Conservation (phyloP, 1,139 yeast genomes). For the Oligophagozyma castellii region DNA sequence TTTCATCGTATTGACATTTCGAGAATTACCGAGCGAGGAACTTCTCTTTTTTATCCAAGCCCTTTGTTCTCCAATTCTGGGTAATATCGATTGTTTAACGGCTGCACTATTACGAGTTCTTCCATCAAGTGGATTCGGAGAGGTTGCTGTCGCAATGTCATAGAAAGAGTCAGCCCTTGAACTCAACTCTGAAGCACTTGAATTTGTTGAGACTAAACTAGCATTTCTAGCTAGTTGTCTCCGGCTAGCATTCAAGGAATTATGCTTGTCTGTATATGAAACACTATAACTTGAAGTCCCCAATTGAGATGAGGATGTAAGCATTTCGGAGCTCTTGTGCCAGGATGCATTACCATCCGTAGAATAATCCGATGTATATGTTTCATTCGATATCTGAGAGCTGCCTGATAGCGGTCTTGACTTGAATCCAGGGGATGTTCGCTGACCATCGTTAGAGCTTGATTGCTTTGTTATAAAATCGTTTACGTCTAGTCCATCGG, state of each 20-base stretch:
- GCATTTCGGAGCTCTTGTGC: conserved; percentile 9
- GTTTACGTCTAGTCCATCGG: conserved; percentile 13
- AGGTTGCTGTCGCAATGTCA: conserved; percentile 25
- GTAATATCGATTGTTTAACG: conserved; percentile 18
- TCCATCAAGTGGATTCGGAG: conserved; percentile 13
- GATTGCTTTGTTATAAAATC: conserved; percentile 8
- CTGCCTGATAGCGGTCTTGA: conserved; percentile 53
- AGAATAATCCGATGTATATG: conserved; percentile 29
- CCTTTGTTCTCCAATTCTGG: conserved; percentile 15
- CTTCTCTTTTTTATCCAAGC: conserved; percentile 29
- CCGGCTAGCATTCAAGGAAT: conserved; percentile 9
- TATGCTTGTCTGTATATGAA: conserved; percentile 6
- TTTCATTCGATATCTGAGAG: conserved; percentile 49
- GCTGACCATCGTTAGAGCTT: conserved; percentile 7
- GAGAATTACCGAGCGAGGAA: conserved; percentile 26
- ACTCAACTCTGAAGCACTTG: conserved; percentile 29
- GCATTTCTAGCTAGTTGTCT: conserved; percentile 22
- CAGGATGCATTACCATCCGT: conserved; percentile 24
- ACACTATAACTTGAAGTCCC: conserved; percentile 7
- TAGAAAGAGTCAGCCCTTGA: conserved; percentile 30
- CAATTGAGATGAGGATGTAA: conserved; percentile 8
- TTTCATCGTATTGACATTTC: conserved; percentile 18
- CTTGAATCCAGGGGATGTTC: conserved; percentile 14
- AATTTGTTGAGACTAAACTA: conserved; percentile 28
- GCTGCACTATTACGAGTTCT: conserved; percentile 9